These are phyloP conservation scores for Aristolochia fimbriata DNA, from an alignment of 164 flowering plant genomes.

Conservation along the genomic window DNA sequence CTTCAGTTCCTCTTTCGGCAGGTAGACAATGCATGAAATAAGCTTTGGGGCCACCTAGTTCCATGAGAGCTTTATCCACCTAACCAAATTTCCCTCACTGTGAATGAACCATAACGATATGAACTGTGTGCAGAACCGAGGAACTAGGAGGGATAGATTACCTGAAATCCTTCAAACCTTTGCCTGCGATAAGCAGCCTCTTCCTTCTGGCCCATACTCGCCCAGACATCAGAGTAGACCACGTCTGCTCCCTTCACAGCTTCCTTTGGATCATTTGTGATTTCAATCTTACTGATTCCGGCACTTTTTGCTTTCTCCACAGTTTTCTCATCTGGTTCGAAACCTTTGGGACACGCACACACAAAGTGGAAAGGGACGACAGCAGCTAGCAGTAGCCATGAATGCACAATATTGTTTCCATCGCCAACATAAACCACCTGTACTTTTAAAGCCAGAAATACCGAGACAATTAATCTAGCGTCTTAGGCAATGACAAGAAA, in stretches of 20 bases:
- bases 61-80: constrained; percentile 85
- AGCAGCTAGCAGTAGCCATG: constrained; percentile 76
- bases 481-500: too few species aligned
- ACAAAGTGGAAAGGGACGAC: constrained; percentile 88
- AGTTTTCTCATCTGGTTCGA: constrained; percentile 79
- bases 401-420: constrained; percentile 95
- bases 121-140: background rate
- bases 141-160: constrained; percentile 9
- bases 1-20: background rate
- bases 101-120: background rate
- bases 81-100: constrained; percentile 11
- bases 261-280: constrained; percentile 81
- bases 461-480: too few species aligned
- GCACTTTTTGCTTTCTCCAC: constrained; percentile 62
- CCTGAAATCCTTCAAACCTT: constrained; percentile 94
- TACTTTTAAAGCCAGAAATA: constrained; percentile 5
- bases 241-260: constrained; percentile 93
- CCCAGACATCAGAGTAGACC: constrained; percentile 98
- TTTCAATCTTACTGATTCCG: constrained; percentile 85
- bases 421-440: constrained; percentile 99
- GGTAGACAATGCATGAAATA: constrained; percentile 26
- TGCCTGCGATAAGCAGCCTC: constrained; percentile 84
- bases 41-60: constrained; percentile 74
- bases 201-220: constrained; percentile 98
- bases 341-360: constrained; percentile 91